Evolutionary conservation across 192 early-diverging fungal species (phyloP), one percentile per base, ranked within the genome.

Genomic region (Podila horticola): DNA sequence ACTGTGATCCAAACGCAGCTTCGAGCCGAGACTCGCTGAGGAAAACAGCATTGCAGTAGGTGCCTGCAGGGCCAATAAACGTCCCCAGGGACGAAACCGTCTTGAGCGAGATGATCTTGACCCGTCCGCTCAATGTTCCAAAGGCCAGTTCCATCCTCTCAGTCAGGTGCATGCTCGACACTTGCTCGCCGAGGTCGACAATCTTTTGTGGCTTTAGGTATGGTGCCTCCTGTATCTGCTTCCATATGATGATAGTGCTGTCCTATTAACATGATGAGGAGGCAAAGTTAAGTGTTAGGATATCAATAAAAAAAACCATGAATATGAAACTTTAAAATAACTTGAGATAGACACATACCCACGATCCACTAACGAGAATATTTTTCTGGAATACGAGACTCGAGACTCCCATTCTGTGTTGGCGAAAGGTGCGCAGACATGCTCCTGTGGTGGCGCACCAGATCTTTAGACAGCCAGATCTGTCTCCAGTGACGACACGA

Each of bases 31-130:
- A 65, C 5, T 57, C 41, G 45, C 26, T 58, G 4, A 81, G 34
- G 9, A 71, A 59, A 13, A 81, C 77, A 9, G 77, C 70, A 0
- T 66, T 64, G 28, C 77, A 81, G 15, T 72, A 33, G 11, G 51
- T 24, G 9, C 66, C 70, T 3, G n/a, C 31, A 31, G 65, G 59
- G 15, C 52, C 28, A 31, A 55, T 65, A 57, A 81, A 81, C 2
- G 71, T 73, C 0, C 67, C 61, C 3, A 73, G 58, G 15, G 48
- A 68, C 6, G 77, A 60, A 19, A 67, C 58, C 2, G 70, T 81
- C 26, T 63, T 62, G 66, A 81, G 33, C 1, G 77, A 81, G 15
- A 81, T 66, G 38, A 73, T 65, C 41, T 73, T 81, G 71, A 81
- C 67, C 6, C 68, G 22, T 15, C 77, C 77, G 22, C 71, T 73